These are phyloP conservation scores for Pueraria montana DNA, from an alignment of 306 rosid genomes.

Conservation along the genomic window DNA sequence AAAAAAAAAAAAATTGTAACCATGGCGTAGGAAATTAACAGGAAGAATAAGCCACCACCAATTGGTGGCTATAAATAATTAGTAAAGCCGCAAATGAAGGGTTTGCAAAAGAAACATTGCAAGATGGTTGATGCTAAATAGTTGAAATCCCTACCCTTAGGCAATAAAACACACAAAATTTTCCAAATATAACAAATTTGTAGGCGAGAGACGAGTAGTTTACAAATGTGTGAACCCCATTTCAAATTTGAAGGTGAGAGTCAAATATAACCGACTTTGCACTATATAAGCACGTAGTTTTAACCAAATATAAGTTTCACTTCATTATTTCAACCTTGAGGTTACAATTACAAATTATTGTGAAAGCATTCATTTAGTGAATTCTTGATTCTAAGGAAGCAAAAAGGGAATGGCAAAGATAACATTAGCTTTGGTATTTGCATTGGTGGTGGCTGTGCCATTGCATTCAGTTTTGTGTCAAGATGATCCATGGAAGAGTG, in stretches of 20 bases:
- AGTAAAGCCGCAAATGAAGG: conserved; percentile 50
- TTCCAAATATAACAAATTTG: conserved; percentile 27
- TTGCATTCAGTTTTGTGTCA: conserved; percentile 31
- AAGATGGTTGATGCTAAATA: conserved; percentile 14
- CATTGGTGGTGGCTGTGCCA: conserved; percentile 26
- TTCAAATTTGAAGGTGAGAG: neutral
- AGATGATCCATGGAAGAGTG: conserved; percentile 17
- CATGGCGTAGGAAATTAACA: neutral
- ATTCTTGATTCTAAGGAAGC: neutral
- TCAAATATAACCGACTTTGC: conserved; percentile 5
- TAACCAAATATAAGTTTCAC: neutral
- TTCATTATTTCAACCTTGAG: neutral
- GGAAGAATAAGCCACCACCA: neutral
- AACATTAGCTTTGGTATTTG: conserved; percentile 15
- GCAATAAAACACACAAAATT: conserved; percentile 13
- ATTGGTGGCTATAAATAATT: neutral
- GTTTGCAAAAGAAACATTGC: neutral
- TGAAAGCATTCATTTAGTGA: neutral
- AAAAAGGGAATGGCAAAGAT: conserved; percentile 35
- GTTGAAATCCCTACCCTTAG: neutral
- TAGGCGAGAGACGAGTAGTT: neutral
- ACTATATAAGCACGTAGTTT: neutral
- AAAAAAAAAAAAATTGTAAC: neutral
- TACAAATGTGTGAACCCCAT: conserved; percentile 46
- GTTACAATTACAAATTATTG: neutral